These are phyloP conservation scores for Fraxinus floribunda DNA, from an alignment of 305 asterid species.

Conservation along the genomic window DNA sequence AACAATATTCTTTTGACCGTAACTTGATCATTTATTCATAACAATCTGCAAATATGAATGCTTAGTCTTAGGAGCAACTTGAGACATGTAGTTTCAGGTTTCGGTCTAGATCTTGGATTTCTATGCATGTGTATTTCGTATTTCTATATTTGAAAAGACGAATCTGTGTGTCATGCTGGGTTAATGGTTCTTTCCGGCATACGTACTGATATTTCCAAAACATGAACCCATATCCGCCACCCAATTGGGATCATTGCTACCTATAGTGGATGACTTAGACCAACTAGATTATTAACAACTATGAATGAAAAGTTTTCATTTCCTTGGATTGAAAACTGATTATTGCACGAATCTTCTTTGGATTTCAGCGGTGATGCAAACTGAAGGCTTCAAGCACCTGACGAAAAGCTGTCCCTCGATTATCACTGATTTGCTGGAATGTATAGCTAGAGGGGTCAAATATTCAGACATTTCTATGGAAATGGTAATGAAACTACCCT, in stretches of 20 bases:
- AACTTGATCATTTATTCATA: not conserved
- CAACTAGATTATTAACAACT: not conserved
- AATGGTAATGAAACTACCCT: not conserved
- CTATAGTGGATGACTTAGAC: not conserved
- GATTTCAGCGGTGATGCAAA: slow-evolving; percentile 49
- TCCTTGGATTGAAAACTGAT: not conserved
- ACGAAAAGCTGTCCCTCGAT: slow-evolving; percentile 44
- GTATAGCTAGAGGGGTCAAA: slow-evolving; percentile 27
- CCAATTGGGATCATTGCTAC: not conserved
- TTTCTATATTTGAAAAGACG: not conserved
- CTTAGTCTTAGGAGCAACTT: not conserved
- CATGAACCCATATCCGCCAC: not conserved
- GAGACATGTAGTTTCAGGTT: not conserved
- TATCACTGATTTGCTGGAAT: slow-evolving; percentile 39
- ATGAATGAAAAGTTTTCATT: not conserved
- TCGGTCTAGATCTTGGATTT: not conserved
- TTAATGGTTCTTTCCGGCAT: not conserved
- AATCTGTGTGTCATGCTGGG: not conserved
- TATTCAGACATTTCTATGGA: not conserved
- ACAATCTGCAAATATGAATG: not conserved
- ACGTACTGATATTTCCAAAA: not conserved
- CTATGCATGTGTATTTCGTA: not conserved
- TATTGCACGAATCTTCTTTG: not conserved
- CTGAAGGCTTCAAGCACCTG: slow-evolving; percentile 46
- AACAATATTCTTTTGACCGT: not conserved